Conservation (phyloP, 2,329 filamentous ascomycete species). For the Ophiostoma quercus region DNA sequence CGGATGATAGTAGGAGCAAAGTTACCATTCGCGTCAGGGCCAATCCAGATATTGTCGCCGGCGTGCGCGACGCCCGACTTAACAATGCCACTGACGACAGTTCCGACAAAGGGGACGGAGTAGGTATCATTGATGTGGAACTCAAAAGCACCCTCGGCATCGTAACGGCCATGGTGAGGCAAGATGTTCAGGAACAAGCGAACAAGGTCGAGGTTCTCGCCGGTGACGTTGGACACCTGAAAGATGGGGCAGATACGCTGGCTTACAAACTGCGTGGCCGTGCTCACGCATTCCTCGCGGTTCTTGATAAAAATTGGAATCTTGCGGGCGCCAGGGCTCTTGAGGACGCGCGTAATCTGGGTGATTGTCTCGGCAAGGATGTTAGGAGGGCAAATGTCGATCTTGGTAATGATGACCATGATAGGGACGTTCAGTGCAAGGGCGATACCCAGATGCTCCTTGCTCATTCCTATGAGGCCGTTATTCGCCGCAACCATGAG, state of each 20-base stretch:
- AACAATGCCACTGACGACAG: conserved; percentile 90
- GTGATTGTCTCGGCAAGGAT: conserved; percentile 90
- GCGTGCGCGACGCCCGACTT: conserved; percentile 82
- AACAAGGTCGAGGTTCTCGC: conserved; percentile 82
- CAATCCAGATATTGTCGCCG: conserved; percentile 83
- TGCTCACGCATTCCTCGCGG: conserved; percentile 87
- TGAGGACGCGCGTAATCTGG: conserved; percentile 87
- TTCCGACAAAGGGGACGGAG: conserved; percentile 94
- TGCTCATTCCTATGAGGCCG: conserved; percentile 94
- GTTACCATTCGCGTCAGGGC: conserved; percentile 83
- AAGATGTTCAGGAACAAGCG: conserved; percentile 92
- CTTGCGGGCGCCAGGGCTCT: conserved; percentile 87
- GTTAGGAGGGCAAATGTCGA: conserved; percentile 94
- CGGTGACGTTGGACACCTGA: conserved; percentile 96
- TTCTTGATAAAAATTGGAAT: conserved; percentile 94
- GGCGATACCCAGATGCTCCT: conserved; percentile 93
- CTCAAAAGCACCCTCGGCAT: conserved; percentile 81
- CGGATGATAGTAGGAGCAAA: conserved; percentile 83
- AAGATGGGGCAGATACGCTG: conserved; percentile 95
- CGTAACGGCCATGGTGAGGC: conserved; percentile 89
- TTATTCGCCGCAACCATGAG: conserved; percentile 99
- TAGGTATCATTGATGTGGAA: conserved; percentile 97
- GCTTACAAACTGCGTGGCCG: conserved; percentile 90
- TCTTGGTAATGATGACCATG: conserved; percentile 97
- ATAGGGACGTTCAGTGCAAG: conserved; percentile 92